Conservation (phyloP, 2,329 filamentous ascomycete genomes). For the Neoarthrinium moseri region DNA sequence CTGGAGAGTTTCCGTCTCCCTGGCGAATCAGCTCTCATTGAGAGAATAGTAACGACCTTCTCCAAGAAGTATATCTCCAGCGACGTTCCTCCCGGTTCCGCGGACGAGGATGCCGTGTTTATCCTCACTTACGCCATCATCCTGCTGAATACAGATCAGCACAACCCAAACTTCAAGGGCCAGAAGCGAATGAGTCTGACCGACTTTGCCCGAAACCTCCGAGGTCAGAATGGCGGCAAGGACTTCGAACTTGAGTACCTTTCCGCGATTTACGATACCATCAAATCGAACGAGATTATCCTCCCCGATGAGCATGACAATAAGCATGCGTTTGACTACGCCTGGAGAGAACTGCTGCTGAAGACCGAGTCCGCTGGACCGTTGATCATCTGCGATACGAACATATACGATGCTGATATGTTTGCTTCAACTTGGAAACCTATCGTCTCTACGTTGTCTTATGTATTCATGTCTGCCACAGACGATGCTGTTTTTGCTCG, state of each 20-base stretch:
- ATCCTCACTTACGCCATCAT: conserved; percentile 95
- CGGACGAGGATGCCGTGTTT: conserved; percentile 83
- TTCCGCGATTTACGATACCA: conserved; percentile 84
- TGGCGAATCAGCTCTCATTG: conserved; percentile 89
- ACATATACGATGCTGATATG: conserved; percentile 96
- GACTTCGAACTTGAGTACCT: conserved; percentile 85
- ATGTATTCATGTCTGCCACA: conserved; percentile 98
- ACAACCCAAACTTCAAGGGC: conserved; percentile 84
- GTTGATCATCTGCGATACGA: conserved; percentile 80
- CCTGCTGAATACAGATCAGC: conserved; percentile 95
- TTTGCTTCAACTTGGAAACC: conserved; percentile 95
- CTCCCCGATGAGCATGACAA: conserved; percentile 97
- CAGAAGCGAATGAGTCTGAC: conserved; percentile 79
- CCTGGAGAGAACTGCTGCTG: conserved; percentile 89
- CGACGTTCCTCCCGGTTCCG: conserved; percentile 70
- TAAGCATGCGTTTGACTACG: conserved; percentile 93
- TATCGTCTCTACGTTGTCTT: conserved; percentile 90
- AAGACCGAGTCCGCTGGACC: conserved; percentile 78
- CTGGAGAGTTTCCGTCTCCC: conserved; percentile 91
- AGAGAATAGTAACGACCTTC: conserved; percentile 86
- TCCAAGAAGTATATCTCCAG: conserved; percentile 78
- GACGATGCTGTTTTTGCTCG: conserved; percentile 94
- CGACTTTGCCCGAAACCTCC: conserved; percentile 85
- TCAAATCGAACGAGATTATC: conserved; percentile 92
- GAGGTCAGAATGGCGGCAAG: conserved; percentile 81